Base-by-base conservation (phyloP, 1,284 basidiomycete genomes). In the Trichosporon faecale region DNA sequence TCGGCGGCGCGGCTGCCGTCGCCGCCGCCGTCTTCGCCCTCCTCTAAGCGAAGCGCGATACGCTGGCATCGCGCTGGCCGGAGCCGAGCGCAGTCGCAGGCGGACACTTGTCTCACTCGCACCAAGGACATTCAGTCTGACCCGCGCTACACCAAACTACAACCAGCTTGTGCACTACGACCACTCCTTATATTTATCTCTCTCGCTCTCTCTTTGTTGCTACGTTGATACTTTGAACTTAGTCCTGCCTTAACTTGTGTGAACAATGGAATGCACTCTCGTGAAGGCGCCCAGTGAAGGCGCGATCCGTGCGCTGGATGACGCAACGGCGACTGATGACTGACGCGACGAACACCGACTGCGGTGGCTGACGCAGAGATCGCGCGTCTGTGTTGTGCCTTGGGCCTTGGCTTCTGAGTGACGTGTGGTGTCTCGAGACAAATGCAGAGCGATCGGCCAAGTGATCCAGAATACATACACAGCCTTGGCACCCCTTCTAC, bases 1-100 rank as follows among this genome's bases (percentile, higher is more conserved):
- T 69, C 12, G 44, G 68, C 21, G 73, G 69, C 6, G 75, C 60
- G n/a, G 71, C 65, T 14, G 72, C 64, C 37, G 66, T 73, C 37
- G 25, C 72, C 14, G 66, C 69, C 31, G 66, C 66, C 27, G 70
- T 71, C 35, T 67, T 68, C 27, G 72, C 72, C 21, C 69, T 69
- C 31, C 65, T 72, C 68, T 72, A 72, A 70, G 46, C 18, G 31
- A 25, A n/a, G n/a, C n/a, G n/a, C n/a, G n/a, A n/a, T n/a, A n/a
- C n/a, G n/a, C n/a, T n/a, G n/a, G n/a, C n/a, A n/a, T n/a, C n/a
- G n/a, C n/a, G n/a, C n/a, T n/a, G n/a, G n/a, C n/a, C n/a, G n/a
- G n/a, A n/a, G n/a, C n/a, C n/a, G n/a, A n/a, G n/a, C n/a, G n/a
- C n/a, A n/a, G n/a, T n/a, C n/a, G n/a, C n/a, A n/a, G n/a, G n/a